Conservation (phyloP, 1,284 basidiomycete species). For the Pascua guehoae region DNA sequence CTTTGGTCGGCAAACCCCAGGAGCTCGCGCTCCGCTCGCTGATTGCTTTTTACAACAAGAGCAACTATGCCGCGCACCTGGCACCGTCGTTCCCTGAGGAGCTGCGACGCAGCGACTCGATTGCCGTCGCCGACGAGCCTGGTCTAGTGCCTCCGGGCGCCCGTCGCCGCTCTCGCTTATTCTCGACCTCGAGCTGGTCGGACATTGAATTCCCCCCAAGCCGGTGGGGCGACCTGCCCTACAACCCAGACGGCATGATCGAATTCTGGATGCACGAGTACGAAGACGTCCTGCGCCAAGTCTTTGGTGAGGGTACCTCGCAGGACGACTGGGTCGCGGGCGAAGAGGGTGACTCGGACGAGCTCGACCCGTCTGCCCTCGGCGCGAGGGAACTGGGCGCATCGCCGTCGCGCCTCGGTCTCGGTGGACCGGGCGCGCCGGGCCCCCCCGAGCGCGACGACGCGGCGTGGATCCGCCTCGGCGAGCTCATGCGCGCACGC, state of each 20-base stretch:
- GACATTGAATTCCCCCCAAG: constrained; percentile 54
- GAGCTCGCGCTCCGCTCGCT: constrained; percentile 92
- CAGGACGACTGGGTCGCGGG: constrained; percentile 28
- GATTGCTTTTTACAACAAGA: constrained; percentile 73
- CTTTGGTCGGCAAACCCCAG: constrained; percentile 64
- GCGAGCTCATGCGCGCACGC: constrained; percentile 36
- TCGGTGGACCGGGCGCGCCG: constrained; percentile 8
- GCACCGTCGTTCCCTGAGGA: constrained; percentile 4
- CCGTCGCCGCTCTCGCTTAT: constrained; percentile 19
- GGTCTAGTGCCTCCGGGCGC: not conserved
- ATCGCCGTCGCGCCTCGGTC: constrained; percentile 6
- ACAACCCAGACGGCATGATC: constrained; percentile 54
- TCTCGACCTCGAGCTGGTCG: constrained; percentile 10
- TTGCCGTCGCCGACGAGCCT: constrained; percentile 22
- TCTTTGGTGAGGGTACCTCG: constrained; percentile 46
- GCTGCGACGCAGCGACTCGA: constrained; percentile 24
- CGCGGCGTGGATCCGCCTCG: constrained; percentile 40
- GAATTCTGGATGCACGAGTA: constrained; percentile 56
- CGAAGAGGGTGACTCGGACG: constrained; percentile 13
- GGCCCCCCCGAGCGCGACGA: constrained; percentile 31
- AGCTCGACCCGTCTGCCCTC: constrained; percentile 3
- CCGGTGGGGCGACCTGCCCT: constrained; percentile 37
- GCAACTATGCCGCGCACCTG: constrained; percentile 34
- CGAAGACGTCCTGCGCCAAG: constrained; percentile 54
- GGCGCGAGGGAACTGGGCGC: constrained; percentile 16